Evolutionary conservation across 345 rosid genomes (phyloP), one percentile per base, ranked within the genome.

Genomic region (Citrus cavaleriei): DNA sequence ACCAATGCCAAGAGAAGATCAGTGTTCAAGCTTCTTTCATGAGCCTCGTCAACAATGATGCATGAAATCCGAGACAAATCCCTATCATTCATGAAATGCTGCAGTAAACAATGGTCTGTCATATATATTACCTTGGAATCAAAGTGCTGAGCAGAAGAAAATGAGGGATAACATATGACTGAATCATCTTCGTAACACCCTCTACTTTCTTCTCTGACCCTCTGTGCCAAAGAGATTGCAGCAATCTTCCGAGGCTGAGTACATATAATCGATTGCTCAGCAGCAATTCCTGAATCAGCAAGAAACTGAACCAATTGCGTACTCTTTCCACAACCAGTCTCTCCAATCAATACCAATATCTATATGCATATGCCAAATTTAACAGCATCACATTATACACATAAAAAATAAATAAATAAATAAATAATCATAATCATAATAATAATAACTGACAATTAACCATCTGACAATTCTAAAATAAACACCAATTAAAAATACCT

Each of bases 241-340:
- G 98, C 98, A 76, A 95, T 91, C 74, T 92, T 95, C 58, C 98
- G 89, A 34, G 98, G 97, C 75, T 93, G 98, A 65, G 98, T 92
- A 82, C 98, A 95, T 35, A 93, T 87, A 81, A 92, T 87, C 7
- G 98, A 84, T 76, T 81, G 88, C 77, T 80, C 63, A 37, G 85
- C 81, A 73, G 88, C 90, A 21, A 93, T 72, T 46, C 93, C 94
- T 28, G 98, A 92, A 86, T 95, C 98, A 85, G 92, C 90, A 72
- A 95, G 95, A 85, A 84, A 95, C 83, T 95, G 98, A 79, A 88
- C 94, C 84, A 95, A 70, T 86, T 95, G 98, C 21, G 98, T 95
- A 81, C 98, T 95, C 84, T 95, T 95, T 42, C 98, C 98, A 10
- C 97, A 95, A 80, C 98, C 98, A 40, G 98, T 95, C 87, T 95